Conservation (phyloP, 805 yeast species). For the Barnettozyma siamensis region DNA sequence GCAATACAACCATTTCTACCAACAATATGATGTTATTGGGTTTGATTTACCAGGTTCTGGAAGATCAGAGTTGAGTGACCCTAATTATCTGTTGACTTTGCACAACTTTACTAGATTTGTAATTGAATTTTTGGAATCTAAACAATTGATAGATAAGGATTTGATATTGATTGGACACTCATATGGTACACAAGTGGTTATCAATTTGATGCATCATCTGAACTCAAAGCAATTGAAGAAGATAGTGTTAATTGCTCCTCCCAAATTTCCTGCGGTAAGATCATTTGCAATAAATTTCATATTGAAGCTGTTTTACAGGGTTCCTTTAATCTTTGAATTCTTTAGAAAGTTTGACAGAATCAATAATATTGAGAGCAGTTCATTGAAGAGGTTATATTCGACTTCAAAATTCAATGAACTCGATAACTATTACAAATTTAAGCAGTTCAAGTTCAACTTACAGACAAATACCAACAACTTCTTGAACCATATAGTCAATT, state of each 20-base stretch:
- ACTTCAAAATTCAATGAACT: slow-evolving; percentile 5
- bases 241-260: slow-evolving; percentile 42
- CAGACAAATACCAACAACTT: slow-evolving; percentile 18
- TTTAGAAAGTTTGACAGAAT: slow-evolving; percentile 22
- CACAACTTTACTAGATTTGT: slow-evolving; percentile 16
- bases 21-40: slow-evolving; percentile 57
- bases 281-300: slow-evolving; percentile 1
- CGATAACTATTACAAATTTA: slow-evolving; percentile 17
- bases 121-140: slow-evolving; percentile 6
- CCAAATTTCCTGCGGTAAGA: slow-evolving; percentile 25
- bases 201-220: slow-evolving; percentile 30
- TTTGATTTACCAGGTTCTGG: slow-evolving; percentile 92
- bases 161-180: slow-evolving; percentile 62
- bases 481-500: slow-evolving; percentile 16
- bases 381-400: slow-evolving; percentile 18
- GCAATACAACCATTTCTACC: slow-evolving; percentile 50
- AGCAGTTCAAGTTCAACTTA: slow-evolving; percentile 24
- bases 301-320: slow-evolving; percentile 1
- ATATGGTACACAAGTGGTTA: slow-evolving; percentile 58
- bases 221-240: slow-evolving; percentile 8
- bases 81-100: slow-evolving; percentile 11
- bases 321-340: slow-evolving; percentile 16
- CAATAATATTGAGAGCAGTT: slow-evolving; percentile 19
- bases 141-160: slow-evolving; percentile 13
- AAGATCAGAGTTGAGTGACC: slow-evolving; percentile 3